Evolutionary conservation across 805 yeast genomes (phyloP), one percentile per base, ranked within the genome.

Genomic region (Kregervanrija delftensis): DNA sequence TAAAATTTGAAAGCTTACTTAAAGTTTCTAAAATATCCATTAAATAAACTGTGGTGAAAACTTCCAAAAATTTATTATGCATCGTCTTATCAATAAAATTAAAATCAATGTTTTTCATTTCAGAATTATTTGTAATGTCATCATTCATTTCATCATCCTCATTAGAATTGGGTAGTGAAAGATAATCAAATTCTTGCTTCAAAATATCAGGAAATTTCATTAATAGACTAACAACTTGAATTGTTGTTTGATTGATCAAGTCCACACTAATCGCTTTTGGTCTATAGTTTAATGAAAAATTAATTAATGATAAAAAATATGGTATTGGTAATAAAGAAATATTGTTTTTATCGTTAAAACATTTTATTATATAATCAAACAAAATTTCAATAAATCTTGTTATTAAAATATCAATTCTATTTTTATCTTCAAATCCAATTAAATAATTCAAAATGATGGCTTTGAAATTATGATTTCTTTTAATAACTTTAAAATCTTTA

Each of bases 11-110:
- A 30, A 64, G 43, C 40, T 54, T 57, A 11, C 68, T 54, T 13
- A 78, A 58, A 0, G 67, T 63, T 51, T 82, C 88, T 15, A 83
- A 51, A 3, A 79, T 62, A 54, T 83, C 89, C 59, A 77, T 67
- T 2, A 77, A 63, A 55, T 72, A 76, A 0, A 73, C 58, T 5
- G 81, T 61, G 0, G 70, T 66, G 47, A 80, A 67, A 30, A 73
- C 72, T 44, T 81, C 79, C 2, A 82, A 56, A 3, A 76, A 57
- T 46, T 71, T 72, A 15, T 57, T 59, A 48, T 72, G 82, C 44
- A 72, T 66, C 5, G 72, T 69, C 40, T 66, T 57, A 38, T 58
- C 59, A 17, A 53, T 45, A 17, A 51, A 49, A 17, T 48, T 50
- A 41, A 55, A 51, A 37, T 57, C 49, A 30, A 33, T 22, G 16